A percentile compares a stretch with the other conserved stretches of the same genome.
phyloP scores from a whole-genome alignment of 2,329 filamentous ascomycete genomes.

The Neospermospora avenae region DNA sequence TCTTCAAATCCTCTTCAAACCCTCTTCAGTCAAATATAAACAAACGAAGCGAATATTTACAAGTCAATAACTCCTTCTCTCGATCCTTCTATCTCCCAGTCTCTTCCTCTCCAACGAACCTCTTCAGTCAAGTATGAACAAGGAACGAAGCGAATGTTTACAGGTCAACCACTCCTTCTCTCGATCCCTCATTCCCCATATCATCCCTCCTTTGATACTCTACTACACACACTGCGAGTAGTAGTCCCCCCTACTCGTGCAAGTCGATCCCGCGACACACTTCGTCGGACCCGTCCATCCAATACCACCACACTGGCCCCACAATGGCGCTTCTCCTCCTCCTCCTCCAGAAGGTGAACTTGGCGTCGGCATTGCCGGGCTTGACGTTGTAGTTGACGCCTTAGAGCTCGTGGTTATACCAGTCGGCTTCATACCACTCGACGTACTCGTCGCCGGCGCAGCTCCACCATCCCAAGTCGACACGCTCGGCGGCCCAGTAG shows the following conservation, averaged over 20 bases:
- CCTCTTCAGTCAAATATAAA: too few species aligned
- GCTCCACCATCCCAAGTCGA: constrained; percentile 13
- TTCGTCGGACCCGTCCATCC: constrained; percentile 10
- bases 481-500: constrained; percentile 11
- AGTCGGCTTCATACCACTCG: background rate
- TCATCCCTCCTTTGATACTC: background rate
- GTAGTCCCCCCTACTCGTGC: constrained; percentile 8
- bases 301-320: constrained; percentile 18
- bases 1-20: too few species aligned
- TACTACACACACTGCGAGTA: constrained; percentile 21
- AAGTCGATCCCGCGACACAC: constrained; percentile 10
- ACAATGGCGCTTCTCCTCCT: background rate
- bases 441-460: background rate
- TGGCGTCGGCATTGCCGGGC: background rate
- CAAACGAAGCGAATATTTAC: too few species aligned
- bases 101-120: too few species aligned
- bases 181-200: background rate
- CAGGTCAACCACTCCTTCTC: background rate
- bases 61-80: too few species aligned
- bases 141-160: too few species aligned
- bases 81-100: too few species aligned
- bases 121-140: background rate
- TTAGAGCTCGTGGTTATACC: background rate
- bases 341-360: background rate
- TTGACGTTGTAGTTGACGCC: background rate